Evolutionary conservation across 78 protist species (phyloP).

Genomic region (Polysphondylium violaceum): DNA sequence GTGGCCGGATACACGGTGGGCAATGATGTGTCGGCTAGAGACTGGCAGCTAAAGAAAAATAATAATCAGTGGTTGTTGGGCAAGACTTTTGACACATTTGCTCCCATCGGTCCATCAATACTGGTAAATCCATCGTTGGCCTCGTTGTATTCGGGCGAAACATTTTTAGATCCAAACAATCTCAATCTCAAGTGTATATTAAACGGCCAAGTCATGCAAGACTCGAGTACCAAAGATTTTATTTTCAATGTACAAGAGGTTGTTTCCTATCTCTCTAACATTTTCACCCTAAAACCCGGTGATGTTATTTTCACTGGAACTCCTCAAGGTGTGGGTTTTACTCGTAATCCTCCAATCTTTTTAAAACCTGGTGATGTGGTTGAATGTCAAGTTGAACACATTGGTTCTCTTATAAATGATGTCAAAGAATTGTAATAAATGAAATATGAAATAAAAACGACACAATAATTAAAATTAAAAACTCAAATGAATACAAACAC

Average conservation of each 20-base stretch:
- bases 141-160: neutral
- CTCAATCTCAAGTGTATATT: conserved; percentile 34
- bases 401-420: conserved; percentile 50
- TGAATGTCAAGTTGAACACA: conserved; percentile 53
- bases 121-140: conserved; percentile 20
- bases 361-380: conserved; percentile 69
- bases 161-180: conserved; percentile 31
- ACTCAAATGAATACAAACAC: neutral
- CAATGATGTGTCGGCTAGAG: conserved; percentile 81
- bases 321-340: conserved; percentile 75
- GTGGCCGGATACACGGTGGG: conserved; percentile 80
- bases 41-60: conserved; percentile 45
- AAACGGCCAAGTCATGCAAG: conserved; percentile 66
- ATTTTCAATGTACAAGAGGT: conserved; percentile 65
- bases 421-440: conserved; percentile 44
- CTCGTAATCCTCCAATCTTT: conserved; percentile 67
- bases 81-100: conserved; percentile 76
- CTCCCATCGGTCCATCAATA: conserved; percentile 85
- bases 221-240: conserved; percentile 71
- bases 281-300: conserved; percentile 74
- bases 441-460: neutral
- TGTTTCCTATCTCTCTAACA: conserved; percentile 25
- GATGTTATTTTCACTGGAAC: conserved; percentile 84
- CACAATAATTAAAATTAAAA: no score
- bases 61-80: conserved; percentile 82